phyloP scores from a whole-genome alignment of 2,329 filamentous ascomycete species.

The Neonectria magnoliae region DNA sequence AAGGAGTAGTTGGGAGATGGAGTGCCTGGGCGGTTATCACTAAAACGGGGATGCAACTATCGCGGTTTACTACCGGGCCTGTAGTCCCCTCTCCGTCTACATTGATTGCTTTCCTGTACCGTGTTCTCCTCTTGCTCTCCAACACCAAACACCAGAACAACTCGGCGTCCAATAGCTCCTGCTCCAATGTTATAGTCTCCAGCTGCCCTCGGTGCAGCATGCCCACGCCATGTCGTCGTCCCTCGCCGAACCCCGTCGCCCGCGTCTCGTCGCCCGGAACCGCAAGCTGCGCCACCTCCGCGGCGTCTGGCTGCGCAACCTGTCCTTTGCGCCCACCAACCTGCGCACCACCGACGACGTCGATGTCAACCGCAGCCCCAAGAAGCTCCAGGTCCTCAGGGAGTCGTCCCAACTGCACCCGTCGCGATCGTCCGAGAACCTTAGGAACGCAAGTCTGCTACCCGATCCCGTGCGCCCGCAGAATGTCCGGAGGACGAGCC shows the following conservation, averaged over 20 bases:
- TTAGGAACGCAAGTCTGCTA: conserved; percentile 49
- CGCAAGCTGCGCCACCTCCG: conserved; percentile 88
- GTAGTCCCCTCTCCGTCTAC: conserved; percentile 1
- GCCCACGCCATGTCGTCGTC: conserved; percentile 45
- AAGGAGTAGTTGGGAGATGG: background rate
- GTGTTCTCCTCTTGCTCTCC: conserved; percentile 2
- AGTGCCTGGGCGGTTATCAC: conserved; percentile 15
- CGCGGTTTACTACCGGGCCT: conserved; percentile 26
- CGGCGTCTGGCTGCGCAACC: conserved; percentile 86
- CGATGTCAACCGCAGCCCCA: conserved; percentile 74
- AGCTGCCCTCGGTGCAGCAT: conserved; percentile 37
- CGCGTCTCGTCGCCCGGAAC: conserved; percentile 75
- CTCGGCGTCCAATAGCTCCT: background rate
- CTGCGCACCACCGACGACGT: conserved; percentile 82
- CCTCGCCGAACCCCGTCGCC: conserved; percentile 53
- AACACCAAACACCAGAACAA: background rate
- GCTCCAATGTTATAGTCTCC: conserved; percentile 34
- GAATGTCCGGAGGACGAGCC: conserved; percentile 58
- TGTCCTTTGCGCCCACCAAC: conserved; percentile 71
- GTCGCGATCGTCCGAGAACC: conserved; percentile 64
- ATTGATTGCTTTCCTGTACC: background rate
- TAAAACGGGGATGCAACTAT: conserved; percentile 41
- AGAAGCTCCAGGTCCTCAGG: conserved; percentile 68
- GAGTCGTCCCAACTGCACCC: conserved; percentile 62
- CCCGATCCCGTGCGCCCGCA: conserved; percentile 52